phyloP scores from a whole-genome alignment of 352 stramenopile genomes.

The Pythium angustatum region DNA sequence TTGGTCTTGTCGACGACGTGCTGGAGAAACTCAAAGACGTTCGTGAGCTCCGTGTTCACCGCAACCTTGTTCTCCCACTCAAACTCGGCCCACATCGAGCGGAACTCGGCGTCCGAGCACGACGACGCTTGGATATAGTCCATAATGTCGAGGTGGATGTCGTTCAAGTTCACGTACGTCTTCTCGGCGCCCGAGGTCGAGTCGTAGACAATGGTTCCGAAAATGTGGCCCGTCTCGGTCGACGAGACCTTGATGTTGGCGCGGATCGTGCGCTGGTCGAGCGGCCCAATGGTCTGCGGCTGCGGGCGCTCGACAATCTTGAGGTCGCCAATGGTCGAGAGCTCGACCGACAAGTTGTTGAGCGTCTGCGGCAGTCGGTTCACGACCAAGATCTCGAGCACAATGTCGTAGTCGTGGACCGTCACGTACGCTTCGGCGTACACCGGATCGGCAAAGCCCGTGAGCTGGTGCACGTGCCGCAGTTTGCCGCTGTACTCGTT shows the following conservation, averaged over 20 bases:
- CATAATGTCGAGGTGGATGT: constrained; percentile 99
- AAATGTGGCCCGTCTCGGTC: constrained; percentile 99
- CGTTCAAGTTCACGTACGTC: constrained; percentile 99
- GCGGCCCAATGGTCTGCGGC: constrained; percentile 96
- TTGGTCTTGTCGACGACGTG: constrained; percentile 99
- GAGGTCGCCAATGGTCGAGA: constrained; percentile 99
- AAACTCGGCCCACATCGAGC: constrained; percentile 99
- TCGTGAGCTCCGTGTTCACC: constrained; percentile 96
- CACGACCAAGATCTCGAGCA: constrained; percentile 98
- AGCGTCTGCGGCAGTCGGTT: constrained; percentile 98
- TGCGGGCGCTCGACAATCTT: constrained; percentile 99
- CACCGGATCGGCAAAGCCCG: constrained; percentile 98
- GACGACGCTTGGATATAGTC: constrained; percentile 98
- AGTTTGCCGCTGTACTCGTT: constrained; percentile 92
- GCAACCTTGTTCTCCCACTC: constrained; percentile 99
- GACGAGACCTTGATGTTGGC: constrained; percentile 99
- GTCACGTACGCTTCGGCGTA: constrained; percentile 99
- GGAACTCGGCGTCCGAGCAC: constrained; percentile 97
- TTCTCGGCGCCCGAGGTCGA: constrained; percentile 95
- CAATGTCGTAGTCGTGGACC: constrained; percentile 99
- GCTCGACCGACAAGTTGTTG: constrained; percentile 98
- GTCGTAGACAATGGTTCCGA: constrained; percentile 99
- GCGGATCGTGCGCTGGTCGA: constrained; percentile 96
- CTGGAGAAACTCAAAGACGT: constrained; percentile 97
- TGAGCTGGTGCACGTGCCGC: constrained; percentile 98